These are phyloP conservation scores for Trametes maxima DNA, from an alignment of 768 basidiomycete genomes.

Conservation along the genomic window DNA sequence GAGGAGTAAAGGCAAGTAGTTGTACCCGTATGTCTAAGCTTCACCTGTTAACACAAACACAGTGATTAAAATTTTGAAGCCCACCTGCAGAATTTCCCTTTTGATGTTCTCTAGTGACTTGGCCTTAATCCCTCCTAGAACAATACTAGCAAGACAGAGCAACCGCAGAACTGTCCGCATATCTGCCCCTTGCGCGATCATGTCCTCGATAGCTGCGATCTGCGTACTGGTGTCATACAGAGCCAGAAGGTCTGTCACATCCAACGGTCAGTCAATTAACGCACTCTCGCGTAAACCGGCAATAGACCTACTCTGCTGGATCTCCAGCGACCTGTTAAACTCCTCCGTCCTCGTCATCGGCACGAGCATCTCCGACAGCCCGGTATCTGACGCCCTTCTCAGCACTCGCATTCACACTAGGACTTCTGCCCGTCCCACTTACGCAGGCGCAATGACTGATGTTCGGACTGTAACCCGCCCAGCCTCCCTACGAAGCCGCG, in stretches of 20 bases:
- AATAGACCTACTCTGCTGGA: conserved; percentile 82
- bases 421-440: conserved; percentile 37
- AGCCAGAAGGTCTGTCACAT: conserved; percentile 78
- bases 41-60: conserved; percentile 30
- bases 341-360: conserved; percentile 81
- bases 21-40: conserved; percentile 71
- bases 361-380: conserved; percentile 88
- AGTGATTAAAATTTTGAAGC: not conserved
- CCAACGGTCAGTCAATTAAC: conserved; percentile 3
- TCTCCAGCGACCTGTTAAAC: conserved; percentile 91
- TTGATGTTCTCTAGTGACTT: conserved; percentile 88
- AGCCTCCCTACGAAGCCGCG: conserved; percentile 95
- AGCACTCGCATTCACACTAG: conserved; percentile 9
- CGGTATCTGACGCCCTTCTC: conserved; percentile 66
- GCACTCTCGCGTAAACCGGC: not conserved
- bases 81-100: conserved; percentile 84
- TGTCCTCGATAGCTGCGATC: conserved; percentile 84
- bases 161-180: conserved; percentile 78
- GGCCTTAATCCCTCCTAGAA: conserved; percentile 81
- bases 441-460: conserved; percentile 89
- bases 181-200: conserved; percentile 86
- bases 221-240: conserved; percentile 85
- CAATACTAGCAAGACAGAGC: conserved; percentile 84
- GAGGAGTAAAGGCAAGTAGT: conserved; percentile 66
- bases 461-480: conserved; percentile 89